Evolutionary conservation across 2,329 filamentous ascomycete genomes (phyloP).

Genomic region (Fusarium ambrosium): DNA sequence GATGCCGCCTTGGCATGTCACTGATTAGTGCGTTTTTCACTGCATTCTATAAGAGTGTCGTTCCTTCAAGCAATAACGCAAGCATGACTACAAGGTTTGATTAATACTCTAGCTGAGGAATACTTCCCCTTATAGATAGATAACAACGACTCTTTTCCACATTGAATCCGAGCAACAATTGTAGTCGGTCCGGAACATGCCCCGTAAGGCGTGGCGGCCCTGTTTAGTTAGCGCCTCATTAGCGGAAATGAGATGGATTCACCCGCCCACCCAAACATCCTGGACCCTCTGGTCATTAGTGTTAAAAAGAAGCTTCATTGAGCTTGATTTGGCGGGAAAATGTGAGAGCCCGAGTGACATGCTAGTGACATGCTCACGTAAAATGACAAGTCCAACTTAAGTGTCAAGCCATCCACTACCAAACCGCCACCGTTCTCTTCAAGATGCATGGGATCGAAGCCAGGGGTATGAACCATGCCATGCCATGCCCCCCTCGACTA

Average conservation of each 20-base stretch:
- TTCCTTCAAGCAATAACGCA: too few species aligned
- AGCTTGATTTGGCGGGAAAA: neutral
- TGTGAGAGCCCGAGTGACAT: neutral
- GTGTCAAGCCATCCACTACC: neutral
- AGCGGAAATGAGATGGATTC: conserved; percentile 33
- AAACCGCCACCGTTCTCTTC: neutral
- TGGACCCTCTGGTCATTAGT: neutral
- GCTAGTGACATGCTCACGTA: neutral
- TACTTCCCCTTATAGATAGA: neutral
- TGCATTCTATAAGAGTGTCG: too few species aligned
- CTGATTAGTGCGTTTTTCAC: neutral
- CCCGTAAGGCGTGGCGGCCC: neutral
- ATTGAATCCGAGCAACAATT: neutral
- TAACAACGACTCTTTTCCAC: neutral
- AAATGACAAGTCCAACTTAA: neutral
- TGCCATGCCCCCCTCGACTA: neutral
- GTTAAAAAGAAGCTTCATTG: conserved; percentile 37
- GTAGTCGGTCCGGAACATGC: neutral
- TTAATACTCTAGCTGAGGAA: neutral
- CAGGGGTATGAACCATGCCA: neutral
- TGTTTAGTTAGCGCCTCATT: neutral
- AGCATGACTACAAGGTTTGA: neutral
- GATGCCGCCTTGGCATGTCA: neutral
- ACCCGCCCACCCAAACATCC: neutral
- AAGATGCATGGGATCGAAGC: neutral